A percentile compares a stretch with the other conserved stretches of the same genome.
Conservation (phyloP, 2,329 filamentous ascomycete genomes). For the Pseudohalonectria lignicola region DNA sequence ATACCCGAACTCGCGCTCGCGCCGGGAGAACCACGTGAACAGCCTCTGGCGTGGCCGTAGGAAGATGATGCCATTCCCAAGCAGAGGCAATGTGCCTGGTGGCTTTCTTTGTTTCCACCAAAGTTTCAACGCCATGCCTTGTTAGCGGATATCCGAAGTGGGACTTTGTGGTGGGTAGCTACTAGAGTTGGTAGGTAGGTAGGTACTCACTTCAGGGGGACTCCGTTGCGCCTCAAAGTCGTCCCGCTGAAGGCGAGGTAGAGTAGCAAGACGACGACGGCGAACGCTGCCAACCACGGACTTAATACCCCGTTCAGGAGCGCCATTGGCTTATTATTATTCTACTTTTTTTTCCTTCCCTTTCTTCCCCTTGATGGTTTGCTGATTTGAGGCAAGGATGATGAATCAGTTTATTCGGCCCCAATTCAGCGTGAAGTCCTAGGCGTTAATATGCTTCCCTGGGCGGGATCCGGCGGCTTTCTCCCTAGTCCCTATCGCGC, state of each 20-base stretch:
- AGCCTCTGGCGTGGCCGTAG: conserved; percentile 47
- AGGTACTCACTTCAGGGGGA: conserved; percentile 6
- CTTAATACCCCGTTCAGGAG: background rate
- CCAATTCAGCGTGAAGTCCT: no score
- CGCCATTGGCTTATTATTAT: no score
- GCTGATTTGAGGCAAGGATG: no score
- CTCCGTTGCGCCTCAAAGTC: conserved; percentile 8
- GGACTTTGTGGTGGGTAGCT: background rate
- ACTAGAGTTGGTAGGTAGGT: no score
- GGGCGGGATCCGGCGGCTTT: no score
- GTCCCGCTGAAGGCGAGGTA: conserved; percentile 3
- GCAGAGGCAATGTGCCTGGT: conserved; percentile 39
- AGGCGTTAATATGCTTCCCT: no score
- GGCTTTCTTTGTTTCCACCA: conserved; percentile 33
- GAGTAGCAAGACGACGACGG: background rate
- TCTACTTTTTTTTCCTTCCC: no score
- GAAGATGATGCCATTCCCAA: conserved; percentile 52
- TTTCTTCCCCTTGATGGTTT: no score
- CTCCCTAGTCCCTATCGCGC: no score
- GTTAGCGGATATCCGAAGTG: no score
- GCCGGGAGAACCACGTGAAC: conserved; percentile 51
- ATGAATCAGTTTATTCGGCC: no score
- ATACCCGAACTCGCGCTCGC: conserved; percentile 42
- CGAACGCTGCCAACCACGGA: background rate
- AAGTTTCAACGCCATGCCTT: no score